Evolutionary conservation across 2,329 filamentous ascomycete genomes (phyloP), one percentile per base, ranked within the genome.

Genomic region (Chaetomium strumarium): DNA sequence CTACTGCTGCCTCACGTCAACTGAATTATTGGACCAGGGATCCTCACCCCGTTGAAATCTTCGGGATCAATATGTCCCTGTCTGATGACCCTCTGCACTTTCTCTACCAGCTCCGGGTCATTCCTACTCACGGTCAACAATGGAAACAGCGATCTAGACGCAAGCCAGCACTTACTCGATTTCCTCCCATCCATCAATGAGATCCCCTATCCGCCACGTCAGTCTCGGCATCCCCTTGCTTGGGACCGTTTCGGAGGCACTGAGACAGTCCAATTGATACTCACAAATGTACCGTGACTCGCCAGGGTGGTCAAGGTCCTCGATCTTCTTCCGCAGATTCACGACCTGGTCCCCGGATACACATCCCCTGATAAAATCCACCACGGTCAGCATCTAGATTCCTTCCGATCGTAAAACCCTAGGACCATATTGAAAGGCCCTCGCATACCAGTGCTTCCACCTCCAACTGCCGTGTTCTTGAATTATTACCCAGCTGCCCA

Each of bases 31-130:
- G 31, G 20, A 61, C 13, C 11, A 37, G 34, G 16, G 34, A 20
- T 31, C 75, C 86, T 72, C 78, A 95, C 90, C 12, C 90, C 90
- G 33, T 86, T 92, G 83, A 90, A 96, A 62, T 96, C 92, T 47
- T 88, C 85, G 39, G 89, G 78, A 60, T 87, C 85, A 62, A 97
- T 85, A 62, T 93, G 88, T 20, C 89, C 90, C 66, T 91, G 79
- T 53, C 79, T 76, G 20, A 96, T 68, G 47, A 86, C 88, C 42
- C 78, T 79, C 46, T 79, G 75, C 58, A 96, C 74, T 74, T 93
- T 96, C 41, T 80, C 80, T 68, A 91, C 82, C 1, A 81, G 62
- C 2, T 89, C 85, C 0, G 76, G 71, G 36, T 83, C 72, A 3
- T 70, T 70, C 4, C 73, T 74, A 34, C 16, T 16, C 19, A 13